phyloP scores from a whole-genome alignment of 371 early-diverging fungal genomes.

The Apophysomyces trapeziformis region DNA sequence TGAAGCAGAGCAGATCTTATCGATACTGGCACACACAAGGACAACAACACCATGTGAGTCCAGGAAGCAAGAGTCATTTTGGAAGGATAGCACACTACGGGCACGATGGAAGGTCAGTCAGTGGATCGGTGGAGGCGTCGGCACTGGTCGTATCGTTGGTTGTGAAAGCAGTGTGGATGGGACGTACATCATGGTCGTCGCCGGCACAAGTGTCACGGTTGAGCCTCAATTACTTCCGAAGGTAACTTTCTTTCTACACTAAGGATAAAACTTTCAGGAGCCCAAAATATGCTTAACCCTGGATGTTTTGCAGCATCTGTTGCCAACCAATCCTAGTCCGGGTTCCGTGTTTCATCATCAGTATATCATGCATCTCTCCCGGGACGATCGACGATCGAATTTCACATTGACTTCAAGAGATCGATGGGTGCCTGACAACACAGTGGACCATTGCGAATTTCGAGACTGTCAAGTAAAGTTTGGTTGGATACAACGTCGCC shows the following conservation, averaged over 20 bases:
- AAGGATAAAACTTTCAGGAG: not conserved
- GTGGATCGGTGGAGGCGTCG: conserved; percentile 27
- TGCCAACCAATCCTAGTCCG: not conserved
- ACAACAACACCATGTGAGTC: not conserved
- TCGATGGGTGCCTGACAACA: conserved; percentile 21
- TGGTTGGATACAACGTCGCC: conserved; percentile 24
- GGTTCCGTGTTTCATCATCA: conserved; percentile 24
- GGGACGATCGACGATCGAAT: conserved; percentile 13
- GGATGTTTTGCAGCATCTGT: conserved; percentile 8
- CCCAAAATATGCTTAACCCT: not conserved
- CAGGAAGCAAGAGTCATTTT: conserved; percentile 1
- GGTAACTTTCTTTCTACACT: conserved; percentile 13
- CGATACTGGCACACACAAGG: not conserved
- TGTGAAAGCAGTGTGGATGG: conserved; percentile 23
- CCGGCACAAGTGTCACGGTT: conserved; percentile 22
- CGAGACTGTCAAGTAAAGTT: conserved; percentile 16
- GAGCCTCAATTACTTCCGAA: conserved; percentile 21
- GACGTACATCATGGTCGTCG: conserved; percentile 19
- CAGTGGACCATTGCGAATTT: conserved; percentile 20
- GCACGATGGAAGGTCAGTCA: conserved; percentile 26
- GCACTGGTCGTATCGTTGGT: conserved; percentile 23
- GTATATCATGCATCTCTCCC: conserved; percentile 23
- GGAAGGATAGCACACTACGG: conserved; percentile 17
- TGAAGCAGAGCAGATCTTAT: conserved; percentile 19
- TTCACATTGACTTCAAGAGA: conserved; percentile 5